Percentiles rank a stretch among this genome's conserved stretches.
Conservation (phyloP, 495 filamentous ascomycete genomes). For the Penicillium malachiteum region DNA sequence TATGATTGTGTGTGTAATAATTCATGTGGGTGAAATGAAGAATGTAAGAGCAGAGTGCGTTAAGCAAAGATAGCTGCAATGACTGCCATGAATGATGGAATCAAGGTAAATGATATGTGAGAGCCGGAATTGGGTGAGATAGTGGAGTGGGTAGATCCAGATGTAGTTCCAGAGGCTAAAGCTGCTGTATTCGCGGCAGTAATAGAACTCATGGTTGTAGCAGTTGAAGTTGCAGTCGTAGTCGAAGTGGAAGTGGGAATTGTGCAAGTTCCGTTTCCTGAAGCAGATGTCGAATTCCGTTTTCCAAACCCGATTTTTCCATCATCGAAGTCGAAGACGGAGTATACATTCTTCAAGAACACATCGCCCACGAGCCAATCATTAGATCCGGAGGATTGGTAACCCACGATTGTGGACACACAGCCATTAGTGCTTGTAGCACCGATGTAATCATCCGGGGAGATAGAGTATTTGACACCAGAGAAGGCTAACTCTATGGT, state of each 20-base stretch:
- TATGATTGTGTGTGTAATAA: background rate
- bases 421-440: conserved; percentile 46
- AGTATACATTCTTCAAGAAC: conserved; percentile 89
- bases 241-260: conserved; percentile 11
- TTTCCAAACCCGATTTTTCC: conserved; percentile 40
- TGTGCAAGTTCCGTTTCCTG: conserved; percentile 18
- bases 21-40: background rate
- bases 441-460: conserved; percentile 68
- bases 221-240: conserved; percentile 7
- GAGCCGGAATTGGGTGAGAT: conserved; percentile 5
- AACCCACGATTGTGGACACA: conserved; percentile 60
- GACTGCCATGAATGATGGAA: background rate
- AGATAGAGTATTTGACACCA: conserved; percentile 60
- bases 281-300: conserved; percentile 11
- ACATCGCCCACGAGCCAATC: conserved; percentile 79
- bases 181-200: background rate
- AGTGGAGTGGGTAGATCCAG: background rate
- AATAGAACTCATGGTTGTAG: conserved; percentile 1
- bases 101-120: conserved; percentile 1
- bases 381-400: conserved; percentile 44
- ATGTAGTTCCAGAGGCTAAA: background rate
- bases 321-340: conserved; percentile 71
- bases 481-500: conserved; percentile 54
- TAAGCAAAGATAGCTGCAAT: conserved; percentile 2
- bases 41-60: background rate